Conservation (phyloP, 352 stramenopile genomes). For the Pythium aquatile region DNA sequence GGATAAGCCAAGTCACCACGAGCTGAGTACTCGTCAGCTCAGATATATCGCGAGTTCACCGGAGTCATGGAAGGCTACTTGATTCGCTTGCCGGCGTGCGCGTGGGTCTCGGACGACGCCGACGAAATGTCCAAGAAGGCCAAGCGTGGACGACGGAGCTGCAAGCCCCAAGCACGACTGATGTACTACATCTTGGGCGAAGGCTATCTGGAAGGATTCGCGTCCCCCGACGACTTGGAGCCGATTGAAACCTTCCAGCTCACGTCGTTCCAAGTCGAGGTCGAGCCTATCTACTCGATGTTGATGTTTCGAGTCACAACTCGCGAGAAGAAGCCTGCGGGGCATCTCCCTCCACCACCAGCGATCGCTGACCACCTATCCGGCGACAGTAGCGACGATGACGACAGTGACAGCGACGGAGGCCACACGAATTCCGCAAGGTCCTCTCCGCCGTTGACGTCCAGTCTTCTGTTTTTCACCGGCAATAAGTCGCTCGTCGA, state of each 20-base stretch:
- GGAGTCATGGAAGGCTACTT: slow-evolving; percentile 72
- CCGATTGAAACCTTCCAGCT: slow-evolving; percentile 60
- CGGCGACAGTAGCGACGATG: slow-evolving; percentile 29
- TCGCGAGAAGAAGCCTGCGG: slow-evolving; percentile 12
- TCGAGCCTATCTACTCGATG: slow-evolving; percentile 65
- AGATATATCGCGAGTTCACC: background rate
- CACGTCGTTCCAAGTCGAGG: slow-evolving; percentile 53
- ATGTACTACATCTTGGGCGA: slow-evolving; percentile 71
- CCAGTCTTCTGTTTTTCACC: slow-evolving; percentile 47
- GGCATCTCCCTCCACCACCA: background rate
- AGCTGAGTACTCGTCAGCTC: background rate
- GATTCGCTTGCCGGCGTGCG: slow-evolving; percentile 48
- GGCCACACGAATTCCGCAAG: slow-evolving; percentile 1
- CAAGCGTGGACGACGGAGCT: slow-evolving; percentile 26
- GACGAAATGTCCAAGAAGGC: slow-evolving; percentile 9
- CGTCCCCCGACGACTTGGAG: slow-evolving; percentile 35
- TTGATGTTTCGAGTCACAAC: slow-evolving; percentile 63
- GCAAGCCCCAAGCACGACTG: slow-evolving; percentile 31
- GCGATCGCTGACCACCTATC: background rate
- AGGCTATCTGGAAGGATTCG: slow-evolving; percentile 56
- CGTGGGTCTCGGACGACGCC: slow-evolving; percentile 16
- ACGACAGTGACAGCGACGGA: slow-evolving; percentile 22
- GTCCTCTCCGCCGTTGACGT: slow-evolving; percentile 13
- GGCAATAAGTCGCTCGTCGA: slow-evolving; percentile 48
- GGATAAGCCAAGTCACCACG: background rate